These are phyloP conservation scores for Anethum foeniculum DNA, from an alignment of 140 eudicot species.

Conservation along the genomic window DNA sequence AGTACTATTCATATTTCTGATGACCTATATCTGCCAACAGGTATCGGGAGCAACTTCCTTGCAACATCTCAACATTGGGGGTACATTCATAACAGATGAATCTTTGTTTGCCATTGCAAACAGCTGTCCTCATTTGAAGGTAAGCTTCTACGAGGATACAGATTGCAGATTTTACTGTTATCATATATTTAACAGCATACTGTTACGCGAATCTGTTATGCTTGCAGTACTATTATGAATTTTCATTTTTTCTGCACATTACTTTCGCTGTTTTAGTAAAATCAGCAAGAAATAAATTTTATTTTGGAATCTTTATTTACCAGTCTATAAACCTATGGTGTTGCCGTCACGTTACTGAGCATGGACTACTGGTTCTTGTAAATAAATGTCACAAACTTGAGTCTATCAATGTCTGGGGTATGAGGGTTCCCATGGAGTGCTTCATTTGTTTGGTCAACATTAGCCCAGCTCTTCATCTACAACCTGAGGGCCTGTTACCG, in stretches of 20 bases:
- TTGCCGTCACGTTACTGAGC: slow-evolving; percentile 83
- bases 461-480: slow-evolving; percentile 86
- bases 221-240: neutral
- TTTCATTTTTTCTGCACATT: neutral
- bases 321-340: slow-evolving; percentile 82
- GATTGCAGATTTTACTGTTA: neutral
- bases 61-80: slow-evolving; percentile 88
- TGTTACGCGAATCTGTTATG: neutral
- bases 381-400: slow-evolving; percentile 60
- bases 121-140: slow-evolving; percentile 83
- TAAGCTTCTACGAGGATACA: slow-evolving; percentile 5
- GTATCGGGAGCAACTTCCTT: slow-evolving; percentile 71
- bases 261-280: neutral
- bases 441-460: slow-evolving; percentile 49
- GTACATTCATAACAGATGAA: slow-evolving; percentile 84
- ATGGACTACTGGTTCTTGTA: slow-evolving; percentile 67
- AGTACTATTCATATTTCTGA: neutral
- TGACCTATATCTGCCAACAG: slow-evolving; percentile 27
- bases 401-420: slow-evolving; percentile 86
- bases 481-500: slow-evolving; percentile 48
- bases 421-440: slow-evolving; percentile 67
- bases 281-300: neutral
- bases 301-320: neutral
- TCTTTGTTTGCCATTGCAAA: slow-evolving; percentile 75
- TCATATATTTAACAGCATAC: neutral